These are phyloP conservation scores for Taxillus chinensis DNA, from an alignment of 164 flowering plant genomes.

Conservation along the genomic window DNA sequence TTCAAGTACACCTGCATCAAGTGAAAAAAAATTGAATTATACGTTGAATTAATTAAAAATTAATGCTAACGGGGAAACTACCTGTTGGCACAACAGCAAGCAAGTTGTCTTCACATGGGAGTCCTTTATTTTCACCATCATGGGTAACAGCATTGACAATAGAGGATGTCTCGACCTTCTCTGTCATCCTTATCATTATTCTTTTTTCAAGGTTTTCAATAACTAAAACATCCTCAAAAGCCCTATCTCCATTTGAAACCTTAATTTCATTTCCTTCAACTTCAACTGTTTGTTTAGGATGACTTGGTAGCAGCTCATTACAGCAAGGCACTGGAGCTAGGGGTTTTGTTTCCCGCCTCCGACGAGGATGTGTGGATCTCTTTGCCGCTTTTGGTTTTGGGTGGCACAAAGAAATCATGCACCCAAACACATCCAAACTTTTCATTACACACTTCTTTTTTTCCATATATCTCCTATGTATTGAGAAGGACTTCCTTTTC, in stretches of 20 bases:
- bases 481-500: background rate
- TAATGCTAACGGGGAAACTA: background rate
- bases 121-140: background rate
- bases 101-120: background rate
- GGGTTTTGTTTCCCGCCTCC: background rate
- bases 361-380: background rate
- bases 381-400: background rate
- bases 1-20: background rate
- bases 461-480: background rate
- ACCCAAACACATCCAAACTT: background rate
- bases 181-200: background rate
- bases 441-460: background rate
- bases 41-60: background rate
- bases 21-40: too few species aligned
- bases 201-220: background rate
- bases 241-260: background rate
- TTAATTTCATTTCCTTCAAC: background rate
- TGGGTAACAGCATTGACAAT: background rate
- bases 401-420: background rate
- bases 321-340: background rate
- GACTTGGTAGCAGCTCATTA: background rate
- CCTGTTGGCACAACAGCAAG: background rate
- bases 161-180: background rate
- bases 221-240: background rate
- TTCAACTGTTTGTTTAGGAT: background rate